Conservation (phyloP, 2,329 filamentous ascomycete species). For the Fusarium cicatricum region DNA sequence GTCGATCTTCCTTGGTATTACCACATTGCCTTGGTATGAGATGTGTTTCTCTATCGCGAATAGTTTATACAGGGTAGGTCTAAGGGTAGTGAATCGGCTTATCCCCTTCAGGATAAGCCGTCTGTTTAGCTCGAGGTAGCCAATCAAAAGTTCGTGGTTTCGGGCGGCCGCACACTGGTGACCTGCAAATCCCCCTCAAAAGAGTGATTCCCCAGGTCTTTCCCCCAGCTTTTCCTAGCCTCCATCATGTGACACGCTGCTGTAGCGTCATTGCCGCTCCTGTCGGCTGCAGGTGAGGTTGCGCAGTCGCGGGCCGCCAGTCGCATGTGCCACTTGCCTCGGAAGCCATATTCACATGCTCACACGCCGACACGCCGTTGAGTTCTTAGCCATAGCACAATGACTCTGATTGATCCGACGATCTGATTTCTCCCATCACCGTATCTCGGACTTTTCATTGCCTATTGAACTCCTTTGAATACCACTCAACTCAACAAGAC, state of each 20-base stretch:
- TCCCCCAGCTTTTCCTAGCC: conserved; percentile 15
- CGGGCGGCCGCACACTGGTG: neutral
- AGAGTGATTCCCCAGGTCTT: conserved; percentile 32
- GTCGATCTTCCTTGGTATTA: no score
- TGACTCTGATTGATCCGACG: conserved; percentile 10
- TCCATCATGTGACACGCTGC: conserved; percentile 39
- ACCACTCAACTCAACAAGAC: neutral
- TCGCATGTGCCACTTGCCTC: conserved; percentile 42
- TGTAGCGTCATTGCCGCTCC: conserved; percentile 43
- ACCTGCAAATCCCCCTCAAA: neutral
- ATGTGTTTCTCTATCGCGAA: neutral
- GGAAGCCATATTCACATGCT: conserved; percentile 43
- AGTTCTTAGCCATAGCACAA: conserved; percentile 8
- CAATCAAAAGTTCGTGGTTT: conserved; percentile 10
- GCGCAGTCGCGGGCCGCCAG: conserved; percentile 2
- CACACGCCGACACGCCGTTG: conserved; percentile 26
- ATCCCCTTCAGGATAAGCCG: neutral
- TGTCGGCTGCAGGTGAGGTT: conserved; percentile 34
- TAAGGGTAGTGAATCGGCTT: neutral
- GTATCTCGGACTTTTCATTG: neutral
- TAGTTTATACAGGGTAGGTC: neutral
- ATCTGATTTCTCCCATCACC: conserved; percentile 1
- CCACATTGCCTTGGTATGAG: no score
- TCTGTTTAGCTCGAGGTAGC: neutral
- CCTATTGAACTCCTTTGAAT: neutral